Evolutionary conservation across 495 filamentous ascomycete species (phyloP).

Genomic region (Annulohypoxylon maeteangense): DNA sequence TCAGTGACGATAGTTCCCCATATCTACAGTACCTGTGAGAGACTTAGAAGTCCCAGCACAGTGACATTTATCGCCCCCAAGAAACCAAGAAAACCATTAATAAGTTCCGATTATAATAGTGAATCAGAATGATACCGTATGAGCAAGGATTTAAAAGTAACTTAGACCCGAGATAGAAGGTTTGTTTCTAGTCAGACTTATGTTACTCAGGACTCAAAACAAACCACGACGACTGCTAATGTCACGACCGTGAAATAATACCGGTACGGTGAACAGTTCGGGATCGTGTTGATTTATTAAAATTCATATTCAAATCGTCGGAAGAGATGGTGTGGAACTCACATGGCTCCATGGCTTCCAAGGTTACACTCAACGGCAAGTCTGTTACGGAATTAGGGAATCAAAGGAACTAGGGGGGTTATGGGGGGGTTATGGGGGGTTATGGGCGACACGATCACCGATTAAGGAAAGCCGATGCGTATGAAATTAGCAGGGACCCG

Average conservation of each 20-base stretch:
- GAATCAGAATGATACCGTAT: background rate
- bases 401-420: background rate
- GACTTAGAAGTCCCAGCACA: conserved; percentile 10
- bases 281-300: conserved; percentile 25
- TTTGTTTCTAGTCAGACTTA: conserved; percentile 20
- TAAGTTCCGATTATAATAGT: conserved; percentile 5
- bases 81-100: background rate
- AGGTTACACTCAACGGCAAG: conserved; percentile 39
- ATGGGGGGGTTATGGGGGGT: background rate
- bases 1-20: conserved; percentile 36
- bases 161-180: background rate
- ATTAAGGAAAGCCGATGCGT: conserved; percentile 45
- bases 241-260: conserved; percentile 1
- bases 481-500: conserved; percentile 13
- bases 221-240: background rate
- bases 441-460: conserved; percentile 22
- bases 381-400: conserved; percentile 20
- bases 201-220: conserved; percentile 20
- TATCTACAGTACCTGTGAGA: conserved; percentile 11
- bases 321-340: conserved; percentile 40
- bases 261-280: conserved; percentile 20
- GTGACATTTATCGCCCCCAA: conserved; percentile 13
- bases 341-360: conserved; percentile 22
- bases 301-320: conserved; percentile 22
- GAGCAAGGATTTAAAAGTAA: conserved; percentile 18